Evolutionary conservation across 768 basidiomycete genomes (phyloP).

Genomic region (Leccinum ochraceum): DNA sequence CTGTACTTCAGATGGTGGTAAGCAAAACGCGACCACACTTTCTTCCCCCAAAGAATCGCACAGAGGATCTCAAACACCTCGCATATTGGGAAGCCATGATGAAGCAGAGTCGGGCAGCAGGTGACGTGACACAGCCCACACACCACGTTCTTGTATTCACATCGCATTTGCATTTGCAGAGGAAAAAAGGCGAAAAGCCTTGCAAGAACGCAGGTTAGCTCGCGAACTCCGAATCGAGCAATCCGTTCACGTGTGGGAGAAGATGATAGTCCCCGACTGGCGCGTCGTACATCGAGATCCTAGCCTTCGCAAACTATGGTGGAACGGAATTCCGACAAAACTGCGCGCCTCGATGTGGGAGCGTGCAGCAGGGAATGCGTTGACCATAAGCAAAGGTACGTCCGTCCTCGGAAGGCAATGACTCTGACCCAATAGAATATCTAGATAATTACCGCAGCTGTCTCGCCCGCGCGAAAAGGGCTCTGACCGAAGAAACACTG

Average conservation of each 20-base stretch:
- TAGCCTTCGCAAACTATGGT: slow-evolving; percentile 73
- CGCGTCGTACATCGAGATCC: slow-evolving; percentile 67
- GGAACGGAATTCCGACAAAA: slow-evolving; percentile 85
- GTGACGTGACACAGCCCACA: slow-evolving; percentile 40
- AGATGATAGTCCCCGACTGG: slow-evolving; percentile 82
- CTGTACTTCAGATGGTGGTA: slow-evolving; percentile 72
- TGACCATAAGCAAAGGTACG: slow-evolving; percentile 80
- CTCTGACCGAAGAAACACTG: slow-evolving; percentile 56
- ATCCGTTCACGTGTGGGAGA: slow-evolving; percentile 74
- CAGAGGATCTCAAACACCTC: slow-evolving; percentile 83
- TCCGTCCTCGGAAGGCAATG: slow-evolving; percentile 3
- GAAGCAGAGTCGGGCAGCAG: slow-evolving; percentile 71
- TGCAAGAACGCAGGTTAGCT: slow-evolving; percentile 52
- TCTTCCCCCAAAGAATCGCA: slow-evolving; percentile 77
- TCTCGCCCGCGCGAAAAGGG: slow-evolving; percentile 70
- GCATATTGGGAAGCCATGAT: slow-evolving; percentile 89
- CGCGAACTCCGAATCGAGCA: slow-evolving; percentile 72
- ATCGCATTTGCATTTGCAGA: slow-evolving; percentile 41
- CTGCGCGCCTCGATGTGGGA: slow-evolving; percentile 83
- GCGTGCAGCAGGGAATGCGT: slow-evolving; percentile 77
- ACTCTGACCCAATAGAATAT: neutral
- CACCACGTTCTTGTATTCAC: slow-evolving; percentile 7
- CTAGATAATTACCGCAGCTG: slow-evolving; percentile 46
- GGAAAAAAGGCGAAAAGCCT: slow-evolving; percentile 54
- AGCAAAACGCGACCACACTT: slow-evolving; percentile 83